Percentiles rank a stretch among this genome's conserved stretches.
phyloP scores from a whole-genome alignment of 768 basidiomycete species.

The Calocybe cyanea region DNA sequence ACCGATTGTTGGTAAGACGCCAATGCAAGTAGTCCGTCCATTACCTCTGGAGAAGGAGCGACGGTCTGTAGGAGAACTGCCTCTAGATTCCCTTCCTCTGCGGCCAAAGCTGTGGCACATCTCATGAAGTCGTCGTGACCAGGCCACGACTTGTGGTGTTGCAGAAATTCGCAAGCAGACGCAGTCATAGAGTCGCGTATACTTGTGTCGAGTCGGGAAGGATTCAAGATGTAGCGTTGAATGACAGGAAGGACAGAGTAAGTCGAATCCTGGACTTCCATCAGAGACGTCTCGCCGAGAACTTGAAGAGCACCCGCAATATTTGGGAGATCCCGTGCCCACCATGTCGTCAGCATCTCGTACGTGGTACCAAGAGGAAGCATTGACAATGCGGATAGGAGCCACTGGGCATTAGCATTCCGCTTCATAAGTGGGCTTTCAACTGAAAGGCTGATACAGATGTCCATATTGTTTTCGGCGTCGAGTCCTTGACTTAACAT shows the following conservation, averaged over 20 bases:
- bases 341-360: conserved; percentile 7
- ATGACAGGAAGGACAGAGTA: conserved; percentile 17
- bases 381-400: conserved; percentile 18
- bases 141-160: conserved; percentile 7
- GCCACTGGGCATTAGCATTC: conserved; percentile 3
- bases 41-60: background rate
- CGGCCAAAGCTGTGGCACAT: background rate
- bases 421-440: conserved; percentile 4
- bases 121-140: conserved; percentile 9
- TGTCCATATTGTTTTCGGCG: conserved; percentile 2
- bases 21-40: conserved; percentile 15
- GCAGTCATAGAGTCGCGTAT: conserved; percentile 9
- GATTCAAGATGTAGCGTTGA: conserved; percentile 15
- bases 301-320: conserved; percentile 1
- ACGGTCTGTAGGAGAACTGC: conserved; percentile 12
- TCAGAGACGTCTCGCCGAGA: conserved; percentile 5
- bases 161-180: conserved; percentile 13
- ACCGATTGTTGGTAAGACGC: conserved; percentile 14
- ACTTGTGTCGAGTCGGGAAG: conserved; percentile 5
- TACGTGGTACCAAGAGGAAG: conserved; percentile 8
- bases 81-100: conserved; percentile 4
- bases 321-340: conserved; percentile 3
- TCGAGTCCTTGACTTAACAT: conserved; percentile 3
- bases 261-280: conserved; percentile 3
- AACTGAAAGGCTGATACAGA: conserved; percentile 9